Conservation (phyloP, 345 rosid species). For the Brassica rapa region DNA sequence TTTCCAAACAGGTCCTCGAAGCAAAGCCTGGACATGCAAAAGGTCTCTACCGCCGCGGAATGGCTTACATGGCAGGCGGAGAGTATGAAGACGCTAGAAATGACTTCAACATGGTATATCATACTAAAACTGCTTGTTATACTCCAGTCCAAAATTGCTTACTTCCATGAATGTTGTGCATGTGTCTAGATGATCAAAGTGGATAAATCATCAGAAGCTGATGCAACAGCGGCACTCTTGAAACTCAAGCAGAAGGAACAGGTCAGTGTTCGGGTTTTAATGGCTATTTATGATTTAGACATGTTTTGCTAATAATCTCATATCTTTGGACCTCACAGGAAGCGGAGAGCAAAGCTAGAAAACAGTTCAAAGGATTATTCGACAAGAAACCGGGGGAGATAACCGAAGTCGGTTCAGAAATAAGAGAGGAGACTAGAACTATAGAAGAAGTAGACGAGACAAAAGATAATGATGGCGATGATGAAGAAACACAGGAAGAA, state of each 20-base stretch:
- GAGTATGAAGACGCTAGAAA: constrained; percentile 83
- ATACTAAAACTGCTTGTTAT: neutral
- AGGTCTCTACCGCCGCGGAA: constrained; percentile 92
- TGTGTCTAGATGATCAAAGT: constrained; percentile 43
- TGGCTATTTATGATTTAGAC: neutral
- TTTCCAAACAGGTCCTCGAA: constrained; percentile 68
- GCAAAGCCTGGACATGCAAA: constrained; percentile 81
- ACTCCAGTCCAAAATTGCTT: neutral
- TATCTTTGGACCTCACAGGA: constrained; percentile 50
- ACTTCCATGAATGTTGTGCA: neutral
- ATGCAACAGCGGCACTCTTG: constrained; percentile 56
- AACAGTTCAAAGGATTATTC: constrained; percentile 90
- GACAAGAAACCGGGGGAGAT: constrained; percentile 97
- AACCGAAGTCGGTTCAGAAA: constrained; percentile 45
- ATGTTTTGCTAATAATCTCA: neutral
- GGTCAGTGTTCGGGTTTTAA: constrained; percentile 45
- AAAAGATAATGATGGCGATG: neutral
- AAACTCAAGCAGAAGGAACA: constrained; percentile 83
- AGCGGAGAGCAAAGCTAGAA: constrained; percentile 68
- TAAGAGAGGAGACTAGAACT: constrained; percentile 27
- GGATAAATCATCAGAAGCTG: constrained; percentile 43
- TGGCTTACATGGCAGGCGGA: constrained; percentile 81
- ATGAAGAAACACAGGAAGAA: constrained; percentile 17
- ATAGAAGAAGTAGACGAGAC: constrained; percentile 38
- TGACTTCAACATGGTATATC: constrained; percentile 66